A percentile compares a stretch with the other conserved stretches of the same genome.
Conservation (phyloP, 495 filamentous ascomycete genomes). For the Usnea hakonensis region DNA sequence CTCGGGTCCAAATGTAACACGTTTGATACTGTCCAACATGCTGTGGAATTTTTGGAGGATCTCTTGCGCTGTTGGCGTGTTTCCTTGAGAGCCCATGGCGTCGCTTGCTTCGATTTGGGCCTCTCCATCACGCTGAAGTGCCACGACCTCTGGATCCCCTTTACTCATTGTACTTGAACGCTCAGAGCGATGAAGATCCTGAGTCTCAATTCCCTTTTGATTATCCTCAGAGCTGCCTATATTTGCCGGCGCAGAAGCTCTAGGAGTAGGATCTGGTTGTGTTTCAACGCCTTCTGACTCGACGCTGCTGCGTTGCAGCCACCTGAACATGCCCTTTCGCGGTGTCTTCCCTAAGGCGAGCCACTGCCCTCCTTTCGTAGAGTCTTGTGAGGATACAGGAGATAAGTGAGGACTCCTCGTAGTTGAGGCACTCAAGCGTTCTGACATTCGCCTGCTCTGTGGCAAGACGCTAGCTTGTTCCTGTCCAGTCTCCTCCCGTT, state of each 20-base stretch:
- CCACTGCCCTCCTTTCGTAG: neutral
- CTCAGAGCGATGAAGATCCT: neutral
- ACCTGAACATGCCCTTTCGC: neutral
- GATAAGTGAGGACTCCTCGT: neutral
- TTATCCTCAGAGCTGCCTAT: neutral
- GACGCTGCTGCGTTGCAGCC: conserved; percentile 1
- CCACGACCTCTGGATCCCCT: neutral
- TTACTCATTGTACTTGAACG: neutral
- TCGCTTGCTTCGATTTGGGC: neutral
- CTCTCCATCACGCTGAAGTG: neutral
- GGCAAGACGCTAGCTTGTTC: neutral
- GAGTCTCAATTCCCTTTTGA: neutral
- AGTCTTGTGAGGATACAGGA: neutral
- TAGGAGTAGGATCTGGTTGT: neutral
- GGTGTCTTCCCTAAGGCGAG: neutral
- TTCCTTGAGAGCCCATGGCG: neutral
- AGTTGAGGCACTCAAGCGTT: neutral
- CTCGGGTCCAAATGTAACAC: conserved; percentile 17
- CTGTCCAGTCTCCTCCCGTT: neutral
- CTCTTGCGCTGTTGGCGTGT: conserved; percentile 3
- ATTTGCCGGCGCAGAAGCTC: neutral
- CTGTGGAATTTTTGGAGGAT: conserved; percentile 20
- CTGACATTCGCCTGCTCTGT: neutral
- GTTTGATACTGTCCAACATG: conserved; percentile 17
- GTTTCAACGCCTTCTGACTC: neutral